Evolutionary conservation across 805 yeast genomes (phyloP).

Genomic region (Ogataea pilisensis): DNA sequence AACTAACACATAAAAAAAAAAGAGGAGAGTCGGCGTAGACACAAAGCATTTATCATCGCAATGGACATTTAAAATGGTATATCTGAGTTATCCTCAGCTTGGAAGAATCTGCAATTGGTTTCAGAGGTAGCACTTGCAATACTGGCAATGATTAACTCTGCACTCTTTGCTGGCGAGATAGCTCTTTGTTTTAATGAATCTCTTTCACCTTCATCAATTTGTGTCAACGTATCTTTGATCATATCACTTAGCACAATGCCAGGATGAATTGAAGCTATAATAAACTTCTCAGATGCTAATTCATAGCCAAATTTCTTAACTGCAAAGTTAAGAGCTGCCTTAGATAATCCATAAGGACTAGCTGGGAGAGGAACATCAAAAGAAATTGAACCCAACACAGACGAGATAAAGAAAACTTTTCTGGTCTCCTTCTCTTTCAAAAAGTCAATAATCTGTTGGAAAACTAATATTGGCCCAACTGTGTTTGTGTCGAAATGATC

Average conservation of each 20-base stretch:
- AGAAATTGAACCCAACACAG: neutral
- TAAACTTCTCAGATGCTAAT: slow-evolving; percentile 23
- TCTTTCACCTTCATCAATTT: neutral
- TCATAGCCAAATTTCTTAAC: slow-evolving; percentile 27
- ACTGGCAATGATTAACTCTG: neutral
- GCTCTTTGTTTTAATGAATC: neutral
- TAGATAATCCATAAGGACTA: slow-evolving; percentile 9
- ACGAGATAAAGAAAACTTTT: slow-evolving; percentile 3
- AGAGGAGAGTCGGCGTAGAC: too few species aligned
- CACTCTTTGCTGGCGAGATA: neutral
- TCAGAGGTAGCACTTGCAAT: neutral
- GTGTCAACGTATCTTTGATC: slow-evolving; percentile 11
- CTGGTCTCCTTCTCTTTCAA: slow-evolving; percentile 1
- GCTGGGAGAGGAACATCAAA: neutral
- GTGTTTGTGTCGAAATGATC: neutral
- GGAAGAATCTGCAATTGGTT: neutral
- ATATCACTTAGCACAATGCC: slow-evolving; percentile 37
- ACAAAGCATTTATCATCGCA: too few species aligned
- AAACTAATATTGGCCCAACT: slow-evolving; percentile 4
- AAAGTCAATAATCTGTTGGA: slow-evolving; percentile 1
- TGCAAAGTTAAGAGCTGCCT: slow-evolving; percentile 35
- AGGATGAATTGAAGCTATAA: slow-evolving; percentile 34
- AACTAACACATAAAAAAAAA: too few species aligned
- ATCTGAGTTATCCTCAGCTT: neutral
- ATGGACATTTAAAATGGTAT: neutral